These are phyloP conservation scores for Syzygium oleosum DNA, from an alignment of 345 rosid species.

Conservation along the genomic window DNA sequence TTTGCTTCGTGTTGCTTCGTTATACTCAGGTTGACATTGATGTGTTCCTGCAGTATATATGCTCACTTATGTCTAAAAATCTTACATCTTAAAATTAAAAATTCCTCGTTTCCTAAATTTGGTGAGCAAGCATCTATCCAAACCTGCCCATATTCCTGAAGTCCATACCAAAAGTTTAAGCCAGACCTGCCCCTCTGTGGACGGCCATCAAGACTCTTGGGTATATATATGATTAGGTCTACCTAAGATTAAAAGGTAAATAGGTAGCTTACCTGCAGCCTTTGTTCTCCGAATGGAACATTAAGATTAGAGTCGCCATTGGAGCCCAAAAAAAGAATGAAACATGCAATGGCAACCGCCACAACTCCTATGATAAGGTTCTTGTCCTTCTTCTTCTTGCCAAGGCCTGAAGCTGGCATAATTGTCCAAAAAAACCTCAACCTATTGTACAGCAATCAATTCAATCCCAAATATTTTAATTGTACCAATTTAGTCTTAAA, in stretches of 20 bases:
- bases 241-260: neutral
- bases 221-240: neutral
- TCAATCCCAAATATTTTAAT: too few species aligned
- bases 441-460: too few species aligned
- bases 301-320: neutral
- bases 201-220: neutral
- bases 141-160: neutral
- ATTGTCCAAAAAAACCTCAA: too few species aligned
- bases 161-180: neutral
- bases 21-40: neutral
- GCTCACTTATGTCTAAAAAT: neutral
- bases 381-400: neutral
- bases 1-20: neutral
- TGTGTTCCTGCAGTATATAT: neutral
- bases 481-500: too few species aligned
- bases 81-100: fast-evolving
- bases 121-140: neutral
- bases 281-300: neutral
- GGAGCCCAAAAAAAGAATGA: neutral
- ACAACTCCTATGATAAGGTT: neutral
- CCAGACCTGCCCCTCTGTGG: neutral
- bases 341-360: neutral
- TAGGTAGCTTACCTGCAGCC: neutral
- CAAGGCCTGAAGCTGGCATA: neutral
- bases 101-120: neutral